phyloP scores from a whole-genome alignment of 2,329 filamentous ascomycete genomes.

The Botrytis paeoniae region DNA sequence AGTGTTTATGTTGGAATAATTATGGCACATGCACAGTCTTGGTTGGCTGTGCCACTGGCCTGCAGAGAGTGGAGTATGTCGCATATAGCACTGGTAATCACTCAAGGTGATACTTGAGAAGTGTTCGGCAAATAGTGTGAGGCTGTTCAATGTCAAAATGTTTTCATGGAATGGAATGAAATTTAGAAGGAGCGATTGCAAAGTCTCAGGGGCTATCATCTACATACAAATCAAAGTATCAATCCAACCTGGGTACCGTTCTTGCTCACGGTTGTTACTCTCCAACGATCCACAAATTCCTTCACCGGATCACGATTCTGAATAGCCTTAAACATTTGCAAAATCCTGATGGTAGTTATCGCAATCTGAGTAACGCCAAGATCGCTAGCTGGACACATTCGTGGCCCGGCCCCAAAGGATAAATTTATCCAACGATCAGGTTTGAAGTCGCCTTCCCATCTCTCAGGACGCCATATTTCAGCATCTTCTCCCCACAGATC shows the following conservation, averaged over 20 bases:
- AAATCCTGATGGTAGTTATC: background rate
- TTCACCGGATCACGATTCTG: background rate
- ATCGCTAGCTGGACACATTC: conserved; percentile 9
- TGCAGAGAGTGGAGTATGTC: too few relatives aligned
- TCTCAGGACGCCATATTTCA: conserved; percentile 2
- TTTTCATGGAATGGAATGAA: background rate
- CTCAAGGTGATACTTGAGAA: background rate
- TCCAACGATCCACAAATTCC: conserved; percentile 1
- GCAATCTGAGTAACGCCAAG: background rate
- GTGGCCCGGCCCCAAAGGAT: background rate
- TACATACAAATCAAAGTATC: background rate
- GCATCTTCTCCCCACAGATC: background rate
- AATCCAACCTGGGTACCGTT: background rate
- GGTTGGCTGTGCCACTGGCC: too few relatives aligned
- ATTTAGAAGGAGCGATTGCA: background rate
- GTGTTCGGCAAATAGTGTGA: background rate
- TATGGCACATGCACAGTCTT: too few relatives aligned
- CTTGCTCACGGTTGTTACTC: conserved; percentile 8
- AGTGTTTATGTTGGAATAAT: too few relatives aligned
- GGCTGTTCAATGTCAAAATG: background rate
- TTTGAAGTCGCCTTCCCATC: background rate
- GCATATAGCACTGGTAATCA: background rate
- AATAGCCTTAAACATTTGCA: background rate
- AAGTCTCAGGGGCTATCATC: background rate
- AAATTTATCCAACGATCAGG: conserved; percentile 13